Conservation (phyloP, 306 rosid species). For the Begonia loranthoides region DNA sequence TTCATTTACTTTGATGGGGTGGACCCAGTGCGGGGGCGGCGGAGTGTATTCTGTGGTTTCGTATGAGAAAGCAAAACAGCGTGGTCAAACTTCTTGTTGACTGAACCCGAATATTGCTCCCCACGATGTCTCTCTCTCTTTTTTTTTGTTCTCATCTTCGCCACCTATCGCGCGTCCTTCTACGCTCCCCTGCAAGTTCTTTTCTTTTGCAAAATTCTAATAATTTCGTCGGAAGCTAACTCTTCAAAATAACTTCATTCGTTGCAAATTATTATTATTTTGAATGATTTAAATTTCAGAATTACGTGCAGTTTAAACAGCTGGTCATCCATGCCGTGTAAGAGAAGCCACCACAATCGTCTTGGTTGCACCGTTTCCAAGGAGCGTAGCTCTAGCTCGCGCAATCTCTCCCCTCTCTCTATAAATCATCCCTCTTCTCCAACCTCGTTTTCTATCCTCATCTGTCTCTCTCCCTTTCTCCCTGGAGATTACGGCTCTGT, state of each 20-base stretch:
- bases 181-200: too few species aligned
- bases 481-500: neutral
- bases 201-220: too few species aligned
- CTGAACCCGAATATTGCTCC: slow-evolving; percentile 17
- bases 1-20: neutral
- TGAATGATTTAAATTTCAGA: too few species aligned
- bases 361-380: too few species aligned
- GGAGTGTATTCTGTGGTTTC: slow-evolving; percentile 16
- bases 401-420: slow-evolving; percentile 1
- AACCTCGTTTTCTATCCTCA: too few species aligned
- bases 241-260: too few species aligned
- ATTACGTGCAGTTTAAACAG: too few species aligned
- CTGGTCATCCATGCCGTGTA: neutral
- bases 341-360: neutral
- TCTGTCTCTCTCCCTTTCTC: slow-evolving; percentile 2
- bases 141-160: neutral
- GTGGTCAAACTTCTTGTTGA: slow-evolving; percentile 51
- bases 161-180: too few species aligned
- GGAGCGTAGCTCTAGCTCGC: slow-evolving; percentile 16
- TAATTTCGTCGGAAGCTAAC: too few species aligned
- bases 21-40: slow-evolving; percentile 34
- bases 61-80: neutral
- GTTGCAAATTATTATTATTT: too few species aligned
- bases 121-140: neutral
- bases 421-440: neutral